Evolutionary conservation across 768 basidiomycete genomes (phyloP), one percentile per base, ranked within the genome.

Genomic region (Porpolomopsis calyptriformis): DNA sequence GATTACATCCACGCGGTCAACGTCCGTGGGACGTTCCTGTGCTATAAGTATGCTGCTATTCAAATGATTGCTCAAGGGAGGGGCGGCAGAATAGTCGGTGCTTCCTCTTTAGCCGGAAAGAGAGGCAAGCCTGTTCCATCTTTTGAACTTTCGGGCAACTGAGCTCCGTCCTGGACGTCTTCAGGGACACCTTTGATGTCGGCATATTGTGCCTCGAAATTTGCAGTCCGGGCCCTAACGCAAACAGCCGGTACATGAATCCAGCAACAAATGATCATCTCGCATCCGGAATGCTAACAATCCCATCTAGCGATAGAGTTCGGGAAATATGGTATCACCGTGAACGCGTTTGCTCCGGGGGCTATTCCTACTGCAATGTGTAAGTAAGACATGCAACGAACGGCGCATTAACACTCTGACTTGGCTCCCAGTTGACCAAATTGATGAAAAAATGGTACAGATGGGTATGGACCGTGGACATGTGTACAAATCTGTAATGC

Each of bases 31-130:
- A 61, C 69, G 2, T 80, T 76, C 62, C 67, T 76, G 49, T 81
- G 76, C 55, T 82, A 81, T 37, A 77, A 80, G 44, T 67, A 80
- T 48, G 82, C 79, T 1, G 79, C 76, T 14, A 63, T 62, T 43
- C 72, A 76, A 52, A 83, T 83, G 82, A 66, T 78, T 7, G 46
- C 54, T 7, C 74, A 76, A 60, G 68, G 71, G 0, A 61, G 59
- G 4, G 71, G 76, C 12, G 76, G 80, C 1, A 65, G 73, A 14
- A 76, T 83, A 48, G 69, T 81, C 22, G 73, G 80, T 35, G 64
- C 66, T 1, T 54, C 55, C 1, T 69, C 67, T 1, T 6, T 59
- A 0, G 50, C 56, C 1, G 67, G 61, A 23, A 62, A 64, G 45
- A 53, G 51, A 52, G 64, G 58, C 57, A 20, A 25, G 29, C 45